Evolutionary conservation across 139 green algal genomes (phyloP), one percentile per base, ranked within the genome.

Genomic region (Coelastrella sp.): DNA sequence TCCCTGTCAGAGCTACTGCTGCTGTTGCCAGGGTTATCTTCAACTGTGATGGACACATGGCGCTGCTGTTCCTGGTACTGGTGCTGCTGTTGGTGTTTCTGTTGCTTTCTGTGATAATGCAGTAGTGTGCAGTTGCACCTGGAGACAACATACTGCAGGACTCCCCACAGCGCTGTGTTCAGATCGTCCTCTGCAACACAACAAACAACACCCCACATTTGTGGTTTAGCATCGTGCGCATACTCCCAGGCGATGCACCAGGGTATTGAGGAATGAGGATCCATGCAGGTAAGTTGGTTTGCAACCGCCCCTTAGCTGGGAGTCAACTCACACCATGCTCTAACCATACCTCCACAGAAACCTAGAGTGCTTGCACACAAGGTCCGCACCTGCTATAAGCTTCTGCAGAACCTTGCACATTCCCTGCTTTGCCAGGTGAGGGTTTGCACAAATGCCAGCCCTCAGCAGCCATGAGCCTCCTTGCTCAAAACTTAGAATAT

Each of bases 331-430:
- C n/a, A n/a, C n/a, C n/a, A n/a, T n/a, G n/a, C n/a, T n/a, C n/a
- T n/a, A n/a, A n/a, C n/a, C n/a, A n/a, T n/a, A n/a, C n/a, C n/a
- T n/a, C n/a, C n/a, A n/a, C n/a, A n/a, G n/a, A n/a, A n/a, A n/a
- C n/a, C n/a, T n/a, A n/a, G n/a, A n/a, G n/a, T n/a, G n/a, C n/a
- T n/a, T n/a, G n/a, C n/a, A n/a, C n/a, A n/a, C n/a, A n/a, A n/a
- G n/a, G n/a, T n/a, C 53, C 53, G 11, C 48, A 80, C 72, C 72
- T 80, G 72, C 48, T 13, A 62, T 30, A 13, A 80, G 45, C 15
- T 80, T 27, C 72, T 64, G 30, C 48, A 80, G 30, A 30, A 66
- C 72, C 23, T 37, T 30, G 13, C 19, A 8, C 0, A 80, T n/a
- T 6, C 38, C 45, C 21, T 43, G 9, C 19, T 43, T 17, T 48